Conservation (phyloP, 2,329 filamentous ascomycete species). For the Aspergillus fructus region DNA sequence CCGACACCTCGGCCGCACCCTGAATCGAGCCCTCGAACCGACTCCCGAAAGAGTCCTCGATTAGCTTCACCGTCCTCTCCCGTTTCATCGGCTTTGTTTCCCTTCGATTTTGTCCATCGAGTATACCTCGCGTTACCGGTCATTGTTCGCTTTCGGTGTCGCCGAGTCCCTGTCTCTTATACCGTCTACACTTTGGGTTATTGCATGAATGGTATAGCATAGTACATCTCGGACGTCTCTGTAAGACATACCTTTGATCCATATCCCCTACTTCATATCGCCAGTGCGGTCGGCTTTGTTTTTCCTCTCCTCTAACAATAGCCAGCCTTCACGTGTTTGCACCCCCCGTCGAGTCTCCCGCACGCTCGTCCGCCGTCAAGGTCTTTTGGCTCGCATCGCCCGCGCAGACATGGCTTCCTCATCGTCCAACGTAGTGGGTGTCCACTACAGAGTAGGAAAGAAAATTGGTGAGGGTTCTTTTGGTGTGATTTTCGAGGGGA, state of each 20-base stretch:
- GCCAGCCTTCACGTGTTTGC: slow-evolving; percentile 21
- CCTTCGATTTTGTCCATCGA: slow-evolving; percentile 1
- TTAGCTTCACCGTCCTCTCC: neutral
- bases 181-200: slow-evolving; percentile 1
- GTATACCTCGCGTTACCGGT: slow-evolving; percentile 11
- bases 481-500: slow-evolving; percentile 98
- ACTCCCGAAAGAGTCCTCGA: neutral
- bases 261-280: neutral
- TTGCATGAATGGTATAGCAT: slow-evolving; percentile 23
- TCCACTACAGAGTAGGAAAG: slow-evolving; percentile 98
- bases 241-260: slow-evolving; percentile 12
- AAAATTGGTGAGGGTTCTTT: slow-evolving; percentile 99
- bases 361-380: slow-evolving; percentile 11
- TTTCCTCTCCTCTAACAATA: slow-evolving; percentile 11
- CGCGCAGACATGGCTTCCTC: slow-evolving; percentile 69
- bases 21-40: neutral
- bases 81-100: slow-evolving; percentile 2
- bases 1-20: neutral
- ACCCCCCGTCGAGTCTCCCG: slow-evolving; percentile 16
- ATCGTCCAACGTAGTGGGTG: slow-evolving; percentile 95
- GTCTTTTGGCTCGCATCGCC: slow-evolving; percentile 13
- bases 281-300: neutral
- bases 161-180: slow-evolving; percentile 1
- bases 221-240: slow-evolving; percentile 16
- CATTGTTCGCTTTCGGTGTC: slow-evolving; percentile 3